phyloP scores from a whole-genome alignment of 208 protist species.

The Borovskyia barvae region DNA sequence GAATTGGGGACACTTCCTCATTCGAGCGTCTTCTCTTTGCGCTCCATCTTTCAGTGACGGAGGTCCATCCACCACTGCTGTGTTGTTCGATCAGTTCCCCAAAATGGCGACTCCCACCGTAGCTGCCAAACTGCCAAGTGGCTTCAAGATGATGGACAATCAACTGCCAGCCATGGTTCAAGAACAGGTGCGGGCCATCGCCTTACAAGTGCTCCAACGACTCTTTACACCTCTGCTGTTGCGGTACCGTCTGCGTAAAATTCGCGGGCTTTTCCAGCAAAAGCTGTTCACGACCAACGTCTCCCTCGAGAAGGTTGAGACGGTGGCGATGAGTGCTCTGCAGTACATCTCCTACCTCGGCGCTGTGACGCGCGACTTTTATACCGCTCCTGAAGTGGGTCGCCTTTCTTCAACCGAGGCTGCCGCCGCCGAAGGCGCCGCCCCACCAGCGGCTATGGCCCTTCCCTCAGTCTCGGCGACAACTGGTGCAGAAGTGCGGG shows the following conservation, averaged over 20 bases:
- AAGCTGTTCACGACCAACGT: slow-evolving; percentile 13
- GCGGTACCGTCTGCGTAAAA: slow-evolving; percentile 14
- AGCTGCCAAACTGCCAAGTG: slow-evolving; percentile 25
- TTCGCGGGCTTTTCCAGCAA: slow-evolving; percentile 17
- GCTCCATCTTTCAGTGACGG: no score
- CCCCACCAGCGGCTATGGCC: neutral
- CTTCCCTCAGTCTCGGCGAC: neutral
- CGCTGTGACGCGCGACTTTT: slow-evolving; percentile 17
- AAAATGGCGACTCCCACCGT: slow-evolving; percentile 3
- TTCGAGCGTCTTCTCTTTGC: no score
- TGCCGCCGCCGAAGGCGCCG: neutral
- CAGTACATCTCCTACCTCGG: slow-evolving; percentile 37
- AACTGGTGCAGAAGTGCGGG: neutral
- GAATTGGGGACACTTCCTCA: no score
- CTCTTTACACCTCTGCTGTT: slow-evolving; percentile 43
- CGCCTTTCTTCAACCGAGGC: slow-evolving; percentile 4
- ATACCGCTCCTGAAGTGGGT: neutral
- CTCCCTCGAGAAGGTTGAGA: slow-evolving; percentile 17
- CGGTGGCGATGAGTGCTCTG: slow-evolving; percentile 26
- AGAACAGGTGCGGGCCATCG: slow-evolving; percentile 44
- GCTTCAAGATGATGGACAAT: slow-evolving; percentile 29
- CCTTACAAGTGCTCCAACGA: slow-evolving; percentile 38
- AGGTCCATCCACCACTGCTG: no score
- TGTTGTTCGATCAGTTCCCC: no score
- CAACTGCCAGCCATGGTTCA: slow-evolving; percentile 25